These are phyloP conservation scores for Arachis monticola DNA, from an alignment of 331 rosid species.

Conservation along the genomic window DNA sequence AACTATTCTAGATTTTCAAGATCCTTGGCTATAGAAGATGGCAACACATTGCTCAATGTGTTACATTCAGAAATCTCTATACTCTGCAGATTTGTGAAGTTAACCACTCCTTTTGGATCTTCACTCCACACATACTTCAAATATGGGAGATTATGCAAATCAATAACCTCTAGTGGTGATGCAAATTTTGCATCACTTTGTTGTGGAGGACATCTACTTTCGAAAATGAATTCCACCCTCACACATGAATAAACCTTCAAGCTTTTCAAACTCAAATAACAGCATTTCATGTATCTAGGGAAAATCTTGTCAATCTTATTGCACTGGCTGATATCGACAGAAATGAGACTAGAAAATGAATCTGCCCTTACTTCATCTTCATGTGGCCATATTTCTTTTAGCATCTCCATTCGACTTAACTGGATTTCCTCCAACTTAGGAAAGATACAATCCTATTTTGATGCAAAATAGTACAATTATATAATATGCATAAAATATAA, in stretches of 20 bases:
- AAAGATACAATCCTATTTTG: neutral
- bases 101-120: conserved; percentile 29
- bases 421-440: conserved; percentile 35
- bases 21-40: conserved; percentile 21
- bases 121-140: conserved; percentile 23
- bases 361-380: neutral
- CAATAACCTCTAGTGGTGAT: neutral
- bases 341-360: conserved; percentile 17
- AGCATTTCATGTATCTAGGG: conserved; percentile 8
- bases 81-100: neutral
- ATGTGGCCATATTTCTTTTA: conserved; percentile 1
- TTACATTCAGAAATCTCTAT: rapidly evolving
- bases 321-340: neutral
- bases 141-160: rapidly evolving
- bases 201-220: neutral
- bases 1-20: neutral
- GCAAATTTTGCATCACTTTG: neutral
- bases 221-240: conserved; percentile 15
- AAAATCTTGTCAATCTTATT: neutral
- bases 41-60: conserved; percentile 6
- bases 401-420: neutral
- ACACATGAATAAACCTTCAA: neutral
- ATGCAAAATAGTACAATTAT: neutral
- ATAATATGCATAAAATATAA: too few relatives aligned
- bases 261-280: neutral